Evolutionary conservation across 208 protist genomes (phyloP), one percentile per base, ranked within the genome.

Genomic region (Crithidia mellificae): DNA sequence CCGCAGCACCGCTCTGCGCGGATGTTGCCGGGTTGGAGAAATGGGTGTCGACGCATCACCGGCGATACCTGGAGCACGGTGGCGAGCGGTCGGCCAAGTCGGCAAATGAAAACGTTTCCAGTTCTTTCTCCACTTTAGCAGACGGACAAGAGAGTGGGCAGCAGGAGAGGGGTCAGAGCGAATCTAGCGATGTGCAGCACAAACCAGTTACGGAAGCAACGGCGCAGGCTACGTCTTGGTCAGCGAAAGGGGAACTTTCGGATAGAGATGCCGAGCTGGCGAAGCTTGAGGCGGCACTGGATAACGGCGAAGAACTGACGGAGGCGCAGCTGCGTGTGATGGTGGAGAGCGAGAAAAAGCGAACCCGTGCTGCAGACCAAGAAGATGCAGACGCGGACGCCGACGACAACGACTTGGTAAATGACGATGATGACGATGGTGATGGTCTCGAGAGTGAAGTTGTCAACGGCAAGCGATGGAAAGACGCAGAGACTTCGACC

Each of bases 21-120:
- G 85, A 88, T 55, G 27, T 58, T 19, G 63, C 41, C 2, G 84
- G 80, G 6, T 67, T 92, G 67, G 38, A 65, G 54, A 68, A 47
- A 27, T 92, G 89, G 87, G 58, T 58, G 15, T 24, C 44, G 19
- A 54, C 50, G n/a, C 86, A 91, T 47, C 83, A 91, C 62, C 74
- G 70, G 30, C 75, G 74, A 32, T 88, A 91, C 54, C 39, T 68
- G 7, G 19, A 29, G 34, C 52, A 22, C n/a, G n/a, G n/a, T n/a
- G n/a, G n/a, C n/a, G n/a, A n/a, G n/a, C n/a, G n/a, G n/a, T n/a
- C n/a, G n/a, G n/a, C n/a, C 34, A 38, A 38, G 7, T 12, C 34
- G 34, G 34, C 34, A 38, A 38, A n/a, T n/a, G n/a, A n/a, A n/a
- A n/a, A n/a, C n/a, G n/a, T n/a, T n/a, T n/a, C n/a, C n/a, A n/a